Conservation (phyloP, 2,329 filamentous ascomycete species). For the Hypomyces rosellus region DNA sequence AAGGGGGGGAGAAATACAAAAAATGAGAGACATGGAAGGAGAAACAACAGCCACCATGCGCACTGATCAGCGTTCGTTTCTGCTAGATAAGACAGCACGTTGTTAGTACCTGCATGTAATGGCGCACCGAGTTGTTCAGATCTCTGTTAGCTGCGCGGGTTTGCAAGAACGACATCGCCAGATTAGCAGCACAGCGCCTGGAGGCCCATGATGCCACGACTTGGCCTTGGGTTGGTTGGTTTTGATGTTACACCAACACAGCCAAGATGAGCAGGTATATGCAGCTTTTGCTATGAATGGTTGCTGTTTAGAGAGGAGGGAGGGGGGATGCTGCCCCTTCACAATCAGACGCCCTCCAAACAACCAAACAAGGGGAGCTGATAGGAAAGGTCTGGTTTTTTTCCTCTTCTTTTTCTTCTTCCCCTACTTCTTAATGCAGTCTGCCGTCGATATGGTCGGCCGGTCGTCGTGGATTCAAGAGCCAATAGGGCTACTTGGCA, state of each 20-base stretch:
- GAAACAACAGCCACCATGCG: too few relatives aligned
- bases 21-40: too few relatives aligned
- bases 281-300: not conserved
- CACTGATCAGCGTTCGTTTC: too few relatives aligned
- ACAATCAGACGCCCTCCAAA: too few relatives aligned
- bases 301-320: not conserved
- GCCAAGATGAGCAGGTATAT: not conserved
- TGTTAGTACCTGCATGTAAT: too few relatives aligned
- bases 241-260: slow-evolving; percentile 4
- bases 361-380: too few relatives aligned
- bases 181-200: too few relatives aligned
- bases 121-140: not conserved
- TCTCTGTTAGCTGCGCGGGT: not conserved
- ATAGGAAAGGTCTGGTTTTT: not conserved
- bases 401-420: not conserved
- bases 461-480: not conserved
- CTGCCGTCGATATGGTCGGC: not conserved
- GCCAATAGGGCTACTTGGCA: too few relatives aligned
- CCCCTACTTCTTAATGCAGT: not conserved
- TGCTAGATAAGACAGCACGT: too few relatives aligned
- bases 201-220: slow-evolving; percentile 3
- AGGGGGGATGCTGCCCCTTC: too few relatives aligned
- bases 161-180: too few relatives aligned
- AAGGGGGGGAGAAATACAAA: too few relatives aligned
- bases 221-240: slow-evolving; percentile 1